Evolutionary conservation across 257 asterid species (phyloP).

Genomic region (Solanum arcanum): DNA sequence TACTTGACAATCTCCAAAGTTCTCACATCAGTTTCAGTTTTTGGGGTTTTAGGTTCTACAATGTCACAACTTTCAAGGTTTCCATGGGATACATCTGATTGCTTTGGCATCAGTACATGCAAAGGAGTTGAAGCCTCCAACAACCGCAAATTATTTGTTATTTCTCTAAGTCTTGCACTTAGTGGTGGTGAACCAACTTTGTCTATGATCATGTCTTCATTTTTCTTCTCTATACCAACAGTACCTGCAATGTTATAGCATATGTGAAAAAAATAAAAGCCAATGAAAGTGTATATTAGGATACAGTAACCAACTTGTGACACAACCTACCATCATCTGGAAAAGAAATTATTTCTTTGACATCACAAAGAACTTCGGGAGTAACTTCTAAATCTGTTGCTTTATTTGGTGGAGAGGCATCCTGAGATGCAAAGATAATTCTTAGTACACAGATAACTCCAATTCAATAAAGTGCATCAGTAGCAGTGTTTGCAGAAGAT

Average conservation of each 20-base stretch:
- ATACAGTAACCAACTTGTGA: not conserved
- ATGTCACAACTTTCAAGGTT: slow-evolving; percentile 15
- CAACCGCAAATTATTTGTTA: slow-evolving; percentile 38
- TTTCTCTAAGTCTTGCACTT: slow-evolving; percentile 45
- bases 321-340: slow-evolving; percentile 12
- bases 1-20: slow-evolving; percentile 13
- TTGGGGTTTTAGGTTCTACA: slow-evolving; percentile 67
- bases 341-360: not conserved
- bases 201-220: slow-evolving; percentile 1
- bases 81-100: slow-evolving; percentile 8
- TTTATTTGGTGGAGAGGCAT: slow-evolving; percentile 8
- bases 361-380: slow-evolving; percentile 1
- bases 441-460: not conserved
- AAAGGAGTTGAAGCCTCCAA: slow-evolving; percentile 48
- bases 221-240: slow-evolving; percentile 15
- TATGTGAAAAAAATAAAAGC: not conserved
- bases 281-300: not conserved
- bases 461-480: not conserved
- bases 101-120: slow-evolving; percentile 22
- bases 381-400: slow-evolving; percentile 6
- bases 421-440: slow-evolving; percentile 20
- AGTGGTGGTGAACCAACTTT: slow-evolving; percentile 47
- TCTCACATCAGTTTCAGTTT: slow-evolving; percentile 6
- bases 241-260: slow-evolving; percentile 7
- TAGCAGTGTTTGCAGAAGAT: not conserved